phyloP scores from a whole-genome alignment of 495 filamentous ascomycete species.

The Penicillium lagena region DNA sequence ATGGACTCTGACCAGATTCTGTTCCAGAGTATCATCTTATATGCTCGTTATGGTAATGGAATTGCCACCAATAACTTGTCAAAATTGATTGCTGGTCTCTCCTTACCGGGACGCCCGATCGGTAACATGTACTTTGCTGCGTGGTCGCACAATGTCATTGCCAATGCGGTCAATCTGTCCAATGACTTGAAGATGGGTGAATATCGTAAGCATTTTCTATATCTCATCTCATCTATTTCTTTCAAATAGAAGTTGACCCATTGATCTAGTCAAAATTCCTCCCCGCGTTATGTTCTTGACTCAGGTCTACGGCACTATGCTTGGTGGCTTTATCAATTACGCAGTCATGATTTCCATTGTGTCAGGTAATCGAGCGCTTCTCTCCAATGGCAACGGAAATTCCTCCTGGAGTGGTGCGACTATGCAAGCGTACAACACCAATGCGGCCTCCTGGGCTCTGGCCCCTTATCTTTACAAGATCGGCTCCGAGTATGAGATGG shows the following conservation, averaged over 20 bases:
- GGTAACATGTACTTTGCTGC: constrained; percentile 39
- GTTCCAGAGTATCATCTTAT: constrained; percentile 24
- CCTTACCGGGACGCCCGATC: constrained; percentile 37
- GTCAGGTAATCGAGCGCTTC: constrained; percentile 24
- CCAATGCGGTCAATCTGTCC: constrained; percentile 25
- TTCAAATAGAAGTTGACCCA: neutral
- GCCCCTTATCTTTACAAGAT: constrained; percentile 33
- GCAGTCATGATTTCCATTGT: constrained; percentile 43
- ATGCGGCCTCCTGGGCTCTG: constrained; percentile 39
- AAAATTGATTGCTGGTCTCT: constrained; percentile 29
- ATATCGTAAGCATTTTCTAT: constrained; percentile 18
- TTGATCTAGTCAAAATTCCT: constrained; percentile 34
- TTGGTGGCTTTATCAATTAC: constrained; percentile 44
- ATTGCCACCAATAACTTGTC: constrained; percentile 34
- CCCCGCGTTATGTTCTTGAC: constrained; percentile 36
- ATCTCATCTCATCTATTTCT: neutral
- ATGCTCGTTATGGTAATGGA: constrained; percentile 27
- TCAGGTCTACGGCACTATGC: constrained; percentile 37
- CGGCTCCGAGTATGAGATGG: constrained; percentile 27
- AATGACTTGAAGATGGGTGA: constrained; percentile 33
- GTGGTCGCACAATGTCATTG: constrained; percentile 33
- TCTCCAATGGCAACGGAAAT: constrained; percentile 31
- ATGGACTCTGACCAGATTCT: neutral
- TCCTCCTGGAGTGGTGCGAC: constrained; percentile 42
- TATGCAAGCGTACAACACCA: constrained; percentile 32